A percentile compares a stretch with the other conserved stretches of the same genome.
phyloP scores from a whole-genome alignment of 176 grass and related monocot species.

The Urochloa ruziziensis region DNA sequence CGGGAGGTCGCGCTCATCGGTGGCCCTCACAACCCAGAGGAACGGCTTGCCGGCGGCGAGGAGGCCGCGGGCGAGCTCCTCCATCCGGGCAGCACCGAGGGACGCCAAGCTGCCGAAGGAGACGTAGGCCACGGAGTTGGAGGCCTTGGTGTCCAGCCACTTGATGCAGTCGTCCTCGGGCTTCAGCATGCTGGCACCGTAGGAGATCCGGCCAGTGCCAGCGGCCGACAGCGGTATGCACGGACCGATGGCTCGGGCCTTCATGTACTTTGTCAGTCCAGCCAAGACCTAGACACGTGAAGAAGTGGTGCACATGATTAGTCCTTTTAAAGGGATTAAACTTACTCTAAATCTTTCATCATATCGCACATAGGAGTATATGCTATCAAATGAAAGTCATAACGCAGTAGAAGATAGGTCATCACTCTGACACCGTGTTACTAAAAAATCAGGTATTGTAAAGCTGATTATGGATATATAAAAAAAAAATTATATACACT shows the following conservation, averaged over 20 bases:
- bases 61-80: conserved; percentile 52
- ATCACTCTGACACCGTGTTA: no score
- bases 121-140: conserved; percentile 51
- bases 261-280: conserved; percentile 32
- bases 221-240: conserved; percentile 42
- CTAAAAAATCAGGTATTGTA: no score
- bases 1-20: conserved; percentile 34
- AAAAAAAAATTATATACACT: no score
- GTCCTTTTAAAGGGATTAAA: neutral
- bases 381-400: no score
- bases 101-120: conserved; percentile 73
- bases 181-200: conserved; percentile 51
- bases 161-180: conserved; percentile 53
- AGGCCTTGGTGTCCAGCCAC: conserved; percentile 52
- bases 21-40: conserved; percentile 66
- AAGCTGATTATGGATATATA: no score
- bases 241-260: conserved; percentile 44
- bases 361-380: no score
- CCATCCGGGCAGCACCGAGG: conserved; percentile 35
- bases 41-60: conserved; percentile 34
- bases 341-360: no score
- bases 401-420: no score
- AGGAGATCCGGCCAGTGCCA: neutral
- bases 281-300: conserved; percentile 26
- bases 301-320: neutral